Evolutionary conservation across 768 basidiomycete species (phyloP), one percentile per base, ranked within the genome.

Genomic region (Rubroboletus satanas): DNA sequence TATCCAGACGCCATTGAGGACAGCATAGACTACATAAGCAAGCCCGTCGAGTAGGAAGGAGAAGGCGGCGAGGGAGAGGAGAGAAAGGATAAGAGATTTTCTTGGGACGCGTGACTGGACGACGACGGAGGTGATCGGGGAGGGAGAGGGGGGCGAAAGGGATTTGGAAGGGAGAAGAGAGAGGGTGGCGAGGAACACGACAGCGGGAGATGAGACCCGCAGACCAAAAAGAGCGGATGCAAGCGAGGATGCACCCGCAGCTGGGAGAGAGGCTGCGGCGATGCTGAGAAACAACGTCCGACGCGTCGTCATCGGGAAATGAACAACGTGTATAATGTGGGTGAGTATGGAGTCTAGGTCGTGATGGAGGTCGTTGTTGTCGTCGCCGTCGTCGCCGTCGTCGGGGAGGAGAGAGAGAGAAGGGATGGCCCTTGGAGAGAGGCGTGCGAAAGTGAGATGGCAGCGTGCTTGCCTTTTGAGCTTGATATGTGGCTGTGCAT

Each of bases 1-100:
- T 12, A 79, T 80, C 90, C 92, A 93, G 10, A 75, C 56, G 61
- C 84, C 83, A 60, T 80, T 75, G 53, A 92, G 65, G 41, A 93
- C 76, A 18, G 85, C 80, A 65, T 77, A 80, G 5, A 81, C 73
- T 41, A 88, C 82, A 62, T 90, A 86, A 15, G 85, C 77, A 32
- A 87, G 75, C 14, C 90, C 93, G 65, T 96, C 92, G 31, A 83
- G 71, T 48, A 95, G 76, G 67, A 84, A 95, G 15, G 87, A 84
- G 48, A 87, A 69, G n/a, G 88, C 80, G 23, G 79, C 67, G 50
- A 93, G 74, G 47, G 87, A 82, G 45, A 95, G 77, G 56, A 91
- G 74, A 41, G 78, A 69, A 45, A 94, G 77, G 66, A 98, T 93
- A 56, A 85, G 71, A 39, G 80, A 79, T 55, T 88, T 83, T 66